Evolutionary conservation across 768 basidiomycete species (phyloP), one percentile per base, ranked within the genome.

Genomic region (Brasilioporus rufonigricans): DNA sequence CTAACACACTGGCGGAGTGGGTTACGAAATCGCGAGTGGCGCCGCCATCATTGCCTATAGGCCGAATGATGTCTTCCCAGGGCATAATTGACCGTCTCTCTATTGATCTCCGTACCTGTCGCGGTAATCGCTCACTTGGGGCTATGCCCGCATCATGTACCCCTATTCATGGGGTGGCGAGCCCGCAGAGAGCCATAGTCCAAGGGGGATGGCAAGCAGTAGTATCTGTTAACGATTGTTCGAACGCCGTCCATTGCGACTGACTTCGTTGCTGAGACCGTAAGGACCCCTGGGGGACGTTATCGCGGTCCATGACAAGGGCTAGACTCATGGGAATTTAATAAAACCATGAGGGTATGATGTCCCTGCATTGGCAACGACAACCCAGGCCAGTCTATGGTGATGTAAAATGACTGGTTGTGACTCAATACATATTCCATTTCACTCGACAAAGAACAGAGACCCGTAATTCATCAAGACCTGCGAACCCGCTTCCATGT

Each of bases 401-500:
- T 12, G 9, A 27, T 26, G 32, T 33, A 39, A 49, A 23, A n/a
- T 46, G 23, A 26, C 39, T 32, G 18, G 23, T 14, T 8, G 10
- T 14, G 35, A 19, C 23, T n/a, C 18, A 27, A 38, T 38, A 18
- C 23, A 29, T 49, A 18, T n/a, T 3, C 16, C 29, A 21, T 26
- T 41, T 59, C 44, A 61, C 44, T 55, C 40, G 38, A 44, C 29
- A 55, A 83, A 83, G 59, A 84, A 83, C 6, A 61, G 60, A 0
- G 74, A 65, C 0, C 86, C 86, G 56, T 87, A 87, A 57, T 86
- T 70, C 53, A 87, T 77, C 33, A 82, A 68, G 3, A 87, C 59
- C 56, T 87, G 84, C 9, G 76, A 72, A 3, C 78, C 80, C 2
- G 71, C 62, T 21, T 67, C 53, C 4, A 84, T 66, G 14, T 64